A percentile compares a stretch with the other conserved stretches of the same genome.
Evolutionary conservation across 2,329 filamentous ascomycete genomes (phyloP).

Genomic region (Bipolaris bicolor): DNA sequence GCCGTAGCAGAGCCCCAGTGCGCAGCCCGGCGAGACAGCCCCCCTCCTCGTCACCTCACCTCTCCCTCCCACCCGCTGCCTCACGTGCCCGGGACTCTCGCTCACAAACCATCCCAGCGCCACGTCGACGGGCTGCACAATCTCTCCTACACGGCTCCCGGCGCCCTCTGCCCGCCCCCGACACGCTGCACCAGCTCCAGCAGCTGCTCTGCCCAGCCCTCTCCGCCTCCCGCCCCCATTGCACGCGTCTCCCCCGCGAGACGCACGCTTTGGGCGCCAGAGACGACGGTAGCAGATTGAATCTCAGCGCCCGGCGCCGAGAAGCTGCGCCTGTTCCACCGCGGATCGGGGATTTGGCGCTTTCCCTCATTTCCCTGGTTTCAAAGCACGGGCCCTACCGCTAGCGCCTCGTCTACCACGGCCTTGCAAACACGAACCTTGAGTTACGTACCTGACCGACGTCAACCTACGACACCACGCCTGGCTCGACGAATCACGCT

Average conservation of each 20-base stretch:
- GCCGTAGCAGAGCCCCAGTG: slow-evolving; percentile 28
- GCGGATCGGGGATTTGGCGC: slow-evolving; percentile 31
- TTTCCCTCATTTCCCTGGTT: slow-evolving; percentile 24
- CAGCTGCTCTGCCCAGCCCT: not conserved
- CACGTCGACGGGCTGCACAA: slow-evolving; percentile 41
- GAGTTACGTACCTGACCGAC: slow-evolving; percentile 17
- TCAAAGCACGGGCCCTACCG: slow-evolving; percentile 19
- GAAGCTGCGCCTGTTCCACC: slow-evolving; percentile 35
- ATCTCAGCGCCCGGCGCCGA: slow-evolving; percentile 43
- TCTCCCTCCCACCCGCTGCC: slow-evolving; percentile 9
- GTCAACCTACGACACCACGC: slow-evolving; percentile 13
- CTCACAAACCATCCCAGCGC: slow-evolving; percentile 36
- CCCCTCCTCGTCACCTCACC: slow-evolving; percentile 3
- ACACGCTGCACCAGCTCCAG: slow-evolving; percentile 7
- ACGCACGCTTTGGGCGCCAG: slow-evolving; percentile 18
- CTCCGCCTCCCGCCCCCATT: not conserved
- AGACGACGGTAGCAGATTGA: slow-evolving; percentile 29
- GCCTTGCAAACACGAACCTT: slow-evolving; percentile 21
- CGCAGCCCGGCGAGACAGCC: slow-evolving; percentile 29
- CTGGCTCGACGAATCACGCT: slow-evolving; percentile 2
- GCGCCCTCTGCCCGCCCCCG: slow-evolving; percentile 14
- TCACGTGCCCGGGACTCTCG: slow-evolving; percentile 31
- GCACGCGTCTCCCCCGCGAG: slow-evolving; percentile 21
- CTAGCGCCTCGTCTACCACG: slow-evolving; percentile 23
- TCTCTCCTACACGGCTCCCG: slow-evolving; percentile 10